phyloP scores from a whole-genome alignment of 2,329 filamentous ascomycete species.

The Mollisiaceae sp. region DNA sequence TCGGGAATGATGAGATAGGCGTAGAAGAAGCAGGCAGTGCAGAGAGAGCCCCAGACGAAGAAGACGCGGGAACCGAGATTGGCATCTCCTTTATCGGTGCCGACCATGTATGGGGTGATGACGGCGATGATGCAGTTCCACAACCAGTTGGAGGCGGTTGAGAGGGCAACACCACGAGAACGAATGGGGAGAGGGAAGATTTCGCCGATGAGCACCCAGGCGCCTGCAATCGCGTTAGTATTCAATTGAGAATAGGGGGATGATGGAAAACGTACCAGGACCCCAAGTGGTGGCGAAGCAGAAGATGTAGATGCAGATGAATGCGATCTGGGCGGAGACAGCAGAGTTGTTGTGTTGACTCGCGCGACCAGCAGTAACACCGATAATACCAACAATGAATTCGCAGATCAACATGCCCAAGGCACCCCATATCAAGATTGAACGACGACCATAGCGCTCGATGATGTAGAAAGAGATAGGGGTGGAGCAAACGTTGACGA shows the following conservation, averaged over 20 bases:
- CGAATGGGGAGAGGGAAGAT: slow-evolving; percentile 90
- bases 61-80: slow-evolving; percentile 40
- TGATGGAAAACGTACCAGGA: slow-evolving; percentile 52
- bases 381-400: slow-evolving; percentile 82
- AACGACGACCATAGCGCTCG: slow-evolving; percentile 80
- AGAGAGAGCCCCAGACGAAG: slow-evolving; percentile 68
- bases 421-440: slow-evolving; percentile 79
- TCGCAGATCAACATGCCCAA: slow-evolving; percentile 83
- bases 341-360: slow-evolving; percentile 60
- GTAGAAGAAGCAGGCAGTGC: slow-evolving; percentile 59
- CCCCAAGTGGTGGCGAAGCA: slow-evolving; percentile 92
- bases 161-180: slow-evolving; percentile 83
- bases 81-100: slow-evolving; percentile 55
- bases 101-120: slow-evolving; percentile 76
- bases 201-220: slow-evolving; percentile 86
- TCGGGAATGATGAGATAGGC: slow-evolving; percentile 68
- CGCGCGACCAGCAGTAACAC: slow-evolving; percentile 64
- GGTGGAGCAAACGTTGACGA: slow-evolving; percentile 86
- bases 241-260: slow-evolving; percentile 42
- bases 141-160: slow-evolving; percentile 89
- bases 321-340: slow-evolving; percentile 74
- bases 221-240: slow-evolving; percentile 36
- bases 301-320: slow-evolving; percentile 92
- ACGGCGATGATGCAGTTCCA: slow-evolving; percentile 78
- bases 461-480: slow-evolving; percentile 87